Percentiles rank a stretch among this genome's conserved stretches.
These are phyloP conservation scores for Clavispora fructus DNA, from an alignment of 805 yeast species.

Conservation along the genomic window DNA sequence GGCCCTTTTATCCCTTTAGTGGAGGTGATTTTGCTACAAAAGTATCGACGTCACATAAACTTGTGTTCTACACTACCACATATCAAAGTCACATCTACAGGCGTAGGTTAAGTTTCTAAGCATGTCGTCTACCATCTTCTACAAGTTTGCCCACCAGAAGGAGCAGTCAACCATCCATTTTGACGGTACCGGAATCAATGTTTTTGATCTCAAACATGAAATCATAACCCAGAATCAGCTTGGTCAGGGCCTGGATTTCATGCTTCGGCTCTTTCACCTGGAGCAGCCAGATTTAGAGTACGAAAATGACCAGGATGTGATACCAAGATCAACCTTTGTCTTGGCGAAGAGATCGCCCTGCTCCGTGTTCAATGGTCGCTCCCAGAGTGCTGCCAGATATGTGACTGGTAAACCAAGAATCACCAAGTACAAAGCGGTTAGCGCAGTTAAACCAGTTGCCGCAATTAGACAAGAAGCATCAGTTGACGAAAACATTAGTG, in stretches of 20 bases:
- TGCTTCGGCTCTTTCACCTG: slow-evolving; percentile 58
- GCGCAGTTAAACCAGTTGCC: slow-evolving; percentile 18
- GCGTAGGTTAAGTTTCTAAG: neutral
- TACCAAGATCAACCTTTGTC: slow-evolving; percentile 83
- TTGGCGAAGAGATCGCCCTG: slow-evolving; percentile 72
- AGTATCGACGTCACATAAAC: too few species aligned
- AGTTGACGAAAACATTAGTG: slow-evolving; percentile 48
- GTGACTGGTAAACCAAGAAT: slow-evolving; percentile 64
- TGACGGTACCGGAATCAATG: slow-evolving; percentile 96
- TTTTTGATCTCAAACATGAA: slow-evolving; percentile 89
- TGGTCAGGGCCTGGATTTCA: slow-evolving; percentile 81
- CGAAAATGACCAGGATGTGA: slow-evolving; percentile 83
- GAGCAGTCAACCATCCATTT: slow-evolving; percentile 73
- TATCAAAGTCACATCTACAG: neutral
- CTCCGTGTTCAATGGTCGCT: slow-evolving; percentile 26
- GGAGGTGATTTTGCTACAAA: too few species aligned
- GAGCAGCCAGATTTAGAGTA: slow-evolving; percentile 61
- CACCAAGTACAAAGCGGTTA: slow-evolving; percentile 36
- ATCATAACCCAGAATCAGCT: slow-evolving; percentile 76
- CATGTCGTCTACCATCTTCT: slow-evolving; percentile 87
- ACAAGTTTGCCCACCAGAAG: slow-evolving; percentile 79
- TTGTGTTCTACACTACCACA: neutral
- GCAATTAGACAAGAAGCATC: slow-evolving; percentile 14
- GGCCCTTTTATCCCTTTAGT: too few species aligned
- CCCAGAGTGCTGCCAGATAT: slow-evolving; percentile 50